Evolutionary conservation across 2,329 filamentous ascomycete genomes (phyloP), one percentile per base, ranked within the genome.

Genomic region (Fusarium sp.): DNA sequence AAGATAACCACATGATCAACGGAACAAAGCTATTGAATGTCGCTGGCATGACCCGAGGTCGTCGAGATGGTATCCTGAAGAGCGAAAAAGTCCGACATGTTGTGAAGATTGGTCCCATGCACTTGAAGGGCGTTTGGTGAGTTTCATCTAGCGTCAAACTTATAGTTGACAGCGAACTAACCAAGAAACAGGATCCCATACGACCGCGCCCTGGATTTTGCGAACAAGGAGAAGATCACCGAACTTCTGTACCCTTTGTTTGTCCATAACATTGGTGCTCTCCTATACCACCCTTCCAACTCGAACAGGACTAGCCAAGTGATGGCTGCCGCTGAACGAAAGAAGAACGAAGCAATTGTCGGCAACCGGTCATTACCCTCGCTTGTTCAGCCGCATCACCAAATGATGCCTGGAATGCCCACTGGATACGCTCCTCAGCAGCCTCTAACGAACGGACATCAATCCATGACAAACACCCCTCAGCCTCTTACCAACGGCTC

Each of bases 201-300:
- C 76, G 96, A 98, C 75, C 91, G 96, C 72, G 96, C 96, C n/a
- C 84, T 99, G 57, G 96, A 98, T 76, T 98, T 99, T 79, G 96
- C 96, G 71, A 99, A 99, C 84, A 98, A 98, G 86, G 96, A 99
- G 82, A 98, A 98, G 83, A 99, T 98, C 70, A 98, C 96, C 0
- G 95, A 98, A 81, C 84, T 94, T 49, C 84, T 98, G 57, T 99
- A 98, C 80, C 96, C 96, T 55, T 85, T 99, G 51, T 99, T 99
- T 79, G 96, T 98, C 41, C 94, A 98, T 81, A 97, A 98, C 81
- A 98, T 98, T 78, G 94, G 94, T 65, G 92, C 94, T 61, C 86
- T 98, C 70, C 87, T 98, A 52, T 98, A 98, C 80, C 95, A 98
- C 79, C 95, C 96, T 1, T 91, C 92, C 42, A 98, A 98, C 79